Base-by-base conservation (phyloP, 345 rosid species). In the Euphorbia tirucalli region DNA sequence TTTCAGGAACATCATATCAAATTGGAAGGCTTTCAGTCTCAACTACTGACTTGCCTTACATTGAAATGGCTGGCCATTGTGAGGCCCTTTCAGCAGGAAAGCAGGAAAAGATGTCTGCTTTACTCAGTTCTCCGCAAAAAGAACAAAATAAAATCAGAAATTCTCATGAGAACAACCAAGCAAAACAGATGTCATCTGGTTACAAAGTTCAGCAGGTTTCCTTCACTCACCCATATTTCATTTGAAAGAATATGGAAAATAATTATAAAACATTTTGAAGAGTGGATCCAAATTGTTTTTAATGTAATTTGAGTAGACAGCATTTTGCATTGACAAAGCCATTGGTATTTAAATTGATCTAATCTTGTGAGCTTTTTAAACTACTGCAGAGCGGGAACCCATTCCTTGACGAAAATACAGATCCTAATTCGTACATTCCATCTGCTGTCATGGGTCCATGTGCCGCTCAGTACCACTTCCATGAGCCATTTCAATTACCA, bases 31-130 rank as follows among this genome's bases (percentile, higher is more conserved):
- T 74, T 60, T 88, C 91, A 61, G 82, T 79, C 69, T 83, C 90
- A 57, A 61, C 80, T 48, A 85, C 88, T 69, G 83, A 84, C 80
- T 77, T 87, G 85, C 85, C 93, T 54, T 87, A 87, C 62, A 75
- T 76, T 50, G 87, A 90, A 71, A 88, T 90, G 88, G 93, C 91
- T 30, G 88, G 87, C 58, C 87, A 88, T 27, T 88, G 96, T 31
- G 96, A 88, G 64, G 90, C 92, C 32, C 90, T 90, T 73, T 76
- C 82, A 5, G 71, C 66, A 61, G 96, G 88, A 60, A 90, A 90
- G 78, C 87, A 85, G 77, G 75, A 86, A 83, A 90, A 83, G 82
- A 88, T 90, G 91, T 78, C 77, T 65, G 77, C 78, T 63, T 77
- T 85, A 80, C 76, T 90, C 87, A 76, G 73, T 55, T 62, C 71